These are phyloP conservation scores for Aspergillus homomorphus DNA, from an alignment of 495 filamentous ascomycete species.

Conservation along the genomic window DNA sequence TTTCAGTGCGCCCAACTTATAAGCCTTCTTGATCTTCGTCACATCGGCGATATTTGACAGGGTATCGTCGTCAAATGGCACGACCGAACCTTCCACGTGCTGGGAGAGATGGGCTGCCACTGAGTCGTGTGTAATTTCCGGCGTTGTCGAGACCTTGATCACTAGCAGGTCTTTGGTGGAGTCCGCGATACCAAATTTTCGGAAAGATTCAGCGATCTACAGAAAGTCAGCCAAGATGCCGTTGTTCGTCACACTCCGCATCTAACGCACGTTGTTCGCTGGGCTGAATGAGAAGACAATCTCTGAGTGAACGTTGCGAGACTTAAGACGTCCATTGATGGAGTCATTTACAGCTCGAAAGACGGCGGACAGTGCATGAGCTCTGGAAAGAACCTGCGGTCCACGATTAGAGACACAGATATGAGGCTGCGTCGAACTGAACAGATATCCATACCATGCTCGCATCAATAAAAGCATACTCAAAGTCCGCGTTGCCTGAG, in stretches of 20 bases:
- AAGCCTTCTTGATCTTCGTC: conserved; percentile 71
- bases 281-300: conserved; percentile 79
- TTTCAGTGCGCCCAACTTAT: conserved; percentile 64
- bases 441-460: conserved; percentile 47
- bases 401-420: conserved; percentile 12
- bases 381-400: conserved; percentile 59
- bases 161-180: conserved; percentile 67
- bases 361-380: conserved; percentile 71
- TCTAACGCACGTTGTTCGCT: conserved; percentile 72
- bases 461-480: conserved; percentile 93
- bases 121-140: conserved; percentile 48
- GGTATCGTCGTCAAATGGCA: conserved; percentile 61
- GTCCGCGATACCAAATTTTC: conserved; percentile 75
- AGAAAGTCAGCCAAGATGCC: conserved; percentile 20
- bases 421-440: too few species aligned
- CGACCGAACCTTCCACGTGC: conserved; percentile 59
- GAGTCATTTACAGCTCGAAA: conserved; percentile 73
- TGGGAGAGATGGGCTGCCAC: conserved; percentile 60
- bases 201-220: conserved; percentile 88
- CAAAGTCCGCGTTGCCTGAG: conserved; percentile 73
- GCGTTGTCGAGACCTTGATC: conserved; percentile 62
- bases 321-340: conserved; percentile 59
- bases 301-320: conserved; percentile 89
- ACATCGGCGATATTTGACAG: conserved; percentile 60
- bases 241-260: neutral